Conservation (phyloP, 495 filamentous ascomycete genomes). For the Penicillium macrosclerotiorum region DNA sequence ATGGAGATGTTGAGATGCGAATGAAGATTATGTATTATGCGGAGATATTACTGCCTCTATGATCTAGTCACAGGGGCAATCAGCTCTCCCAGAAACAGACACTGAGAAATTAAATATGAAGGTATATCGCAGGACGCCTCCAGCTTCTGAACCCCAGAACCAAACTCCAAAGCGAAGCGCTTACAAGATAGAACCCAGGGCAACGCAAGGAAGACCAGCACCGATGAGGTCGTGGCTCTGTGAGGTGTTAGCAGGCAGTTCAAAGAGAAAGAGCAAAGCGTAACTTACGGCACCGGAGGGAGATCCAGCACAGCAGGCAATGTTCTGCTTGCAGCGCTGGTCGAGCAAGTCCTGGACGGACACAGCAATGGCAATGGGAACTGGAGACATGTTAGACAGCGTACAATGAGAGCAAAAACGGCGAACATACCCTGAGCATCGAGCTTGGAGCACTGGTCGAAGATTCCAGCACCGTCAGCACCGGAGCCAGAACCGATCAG, state of each 20-base stretch:
- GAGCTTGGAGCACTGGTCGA: constrained; percentile 41
- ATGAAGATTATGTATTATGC: constrained; percentile 19
- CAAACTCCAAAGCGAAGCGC: constrained; percentile 2
- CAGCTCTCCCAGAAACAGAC: constrained; percentile 14
- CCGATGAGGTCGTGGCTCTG: constrained; percentile 40
- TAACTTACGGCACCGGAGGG: constrained; percentile 36
- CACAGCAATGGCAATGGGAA: constrained; percentile 31
- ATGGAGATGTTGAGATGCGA: neutral
- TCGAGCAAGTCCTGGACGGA: constrained; percentile 44
- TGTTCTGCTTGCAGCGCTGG: constrained; percentile 53
- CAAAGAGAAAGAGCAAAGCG: neutral
- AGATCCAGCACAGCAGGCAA: constrained; percentile 51
- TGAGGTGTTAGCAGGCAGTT: constrained; percentile 5
- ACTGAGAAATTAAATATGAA: constrained; percentile 14
- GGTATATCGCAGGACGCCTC: constrained; percentile 17
- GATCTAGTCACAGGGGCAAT: constrained; percentile 8
- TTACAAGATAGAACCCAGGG: constrained; percentile 52
- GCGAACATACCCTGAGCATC: constrained; percentile 11
- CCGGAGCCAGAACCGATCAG: constrained; percentile 35
- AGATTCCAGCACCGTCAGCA: constrained; percentile 33
- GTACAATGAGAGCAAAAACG: too few species aligned
- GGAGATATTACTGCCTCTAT: constrained; percentile 11
- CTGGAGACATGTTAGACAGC: too few species aligned
- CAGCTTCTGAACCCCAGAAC: constrained; percentile 1
- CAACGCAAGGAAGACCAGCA: constrained; percentile 47